Percentiles rank a stretch among this genome's conserved stretches.
Conservation (phyloP, 305 asterid genomes). For the Ilex paraguariensis region DNA sequence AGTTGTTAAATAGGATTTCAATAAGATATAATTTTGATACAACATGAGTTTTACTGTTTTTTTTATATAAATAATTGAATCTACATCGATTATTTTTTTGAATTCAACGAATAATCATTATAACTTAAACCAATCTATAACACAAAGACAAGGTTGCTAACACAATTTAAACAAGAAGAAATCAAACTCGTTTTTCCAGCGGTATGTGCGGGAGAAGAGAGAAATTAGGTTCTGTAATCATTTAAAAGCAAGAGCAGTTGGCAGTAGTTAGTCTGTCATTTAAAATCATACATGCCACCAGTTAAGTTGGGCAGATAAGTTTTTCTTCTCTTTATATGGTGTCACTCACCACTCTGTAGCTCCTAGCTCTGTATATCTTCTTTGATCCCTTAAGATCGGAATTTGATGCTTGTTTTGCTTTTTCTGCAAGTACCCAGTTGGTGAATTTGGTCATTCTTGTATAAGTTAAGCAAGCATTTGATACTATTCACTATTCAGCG, state of each 20-base stretch:
- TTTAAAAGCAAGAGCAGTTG: slow-evolving; percentile 76
- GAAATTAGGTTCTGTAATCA: slow-evolving; percentile 61
- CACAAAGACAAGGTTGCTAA: too few species aligned
- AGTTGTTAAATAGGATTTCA: too few species aligned
- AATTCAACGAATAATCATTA: too few species aligned
- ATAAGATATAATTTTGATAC: too few species aligned
- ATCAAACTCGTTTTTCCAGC: too few species aligned
- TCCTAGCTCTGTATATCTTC: background rate
- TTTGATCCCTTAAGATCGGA: slow-evolving; percentile 22
- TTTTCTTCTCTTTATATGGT: slow-evolving; percentile 20
- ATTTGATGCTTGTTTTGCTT: slow-evolving; percentile 44
- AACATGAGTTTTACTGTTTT: too few species aligned
- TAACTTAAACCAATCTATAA: too few species aligned
- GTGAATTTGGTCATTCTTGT: slow-evolving; percentile 36
- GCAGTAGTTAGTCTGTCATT: slow-evolving; percentile 63
- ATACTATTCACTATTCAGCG: slow-evolving; percentile 28
- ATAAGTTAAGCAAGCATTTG: slow-evolving; percentile 44
- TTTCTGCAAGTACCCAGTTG: slow-evolving; percentile 59
- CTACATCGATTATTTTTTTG: fast-evolving
- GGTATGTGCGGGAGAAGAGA: too few species aligned
- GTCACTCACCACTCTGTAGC: slow-evolving; percentile 11
- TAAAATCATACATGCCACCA: slow-evolving; percentile 43
- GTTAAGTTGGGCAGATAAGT: slow-evolving; percentile 56
- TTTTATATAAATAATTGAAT: background rate
- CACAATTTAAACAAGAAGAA: too few species aligned